Evolutionary conservation across 495 filamentous ascomycete species (phyloP), one percentile per base, ranked within the genome.

Genomic region (Gamarada debralockiae): DNA sequence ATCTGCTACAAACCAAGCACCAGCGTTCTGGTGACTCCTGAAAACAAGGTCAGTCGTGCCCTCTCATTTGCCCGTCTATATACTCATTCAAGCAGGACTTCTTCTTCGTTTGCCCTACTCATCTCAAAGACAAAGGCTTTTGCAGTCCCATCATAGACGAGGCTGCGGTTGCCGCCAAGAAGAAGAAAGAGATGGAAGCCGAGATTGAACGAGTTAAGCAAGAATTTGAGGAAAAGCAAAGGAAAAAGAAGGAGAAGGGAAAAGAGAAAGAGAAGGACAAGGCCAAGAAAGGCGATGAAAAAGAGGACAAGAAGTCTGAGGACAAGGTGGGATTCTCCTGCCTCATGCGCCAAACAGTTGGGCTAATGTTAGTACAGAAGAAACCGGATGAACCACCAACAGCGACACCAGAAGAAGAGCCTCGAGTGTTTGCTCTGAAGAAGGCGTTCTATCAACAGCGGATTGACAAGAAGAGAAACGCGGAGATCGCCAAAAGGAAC

Each of bases 1-100:
- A 82, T 98, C 55, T 98, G 93, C 74, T 92, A 84, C 75, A 96
- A 93, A 67, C 86, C 87, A 3, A 90, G 85, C 41, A 81, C 84
- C 7, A 90, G 82, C 61, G 93, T 97, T 21, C 73, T 98, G 52
- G 86, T 96, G 55, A 96, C 90, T 2, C 78, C 89, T 0, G 90
- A 96, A 61, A 92, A 88, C 66, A 95, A 92, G 81, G 90, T 91
- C 69, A 50, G 70, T 58, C 21, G 14, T 52, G 42, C 55, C 15
- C 17, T 13, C 18, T 34, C 43, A 10, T 10, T 40, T 57, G 4
- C 5, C 53, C 21, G 9, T 24, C 18, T 47, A 17, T 29, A 29
- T 33, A 23, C 15, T 57, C 23, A 36, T 40, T 17, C 6, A 22
- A 56, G 17, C 54, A 95, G 89, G 93, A 98, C 66, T 96, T 88